phyloP scores from a whole-genome alignment of 139 green algal genomes.

The Chlorella sp. region DNA sequence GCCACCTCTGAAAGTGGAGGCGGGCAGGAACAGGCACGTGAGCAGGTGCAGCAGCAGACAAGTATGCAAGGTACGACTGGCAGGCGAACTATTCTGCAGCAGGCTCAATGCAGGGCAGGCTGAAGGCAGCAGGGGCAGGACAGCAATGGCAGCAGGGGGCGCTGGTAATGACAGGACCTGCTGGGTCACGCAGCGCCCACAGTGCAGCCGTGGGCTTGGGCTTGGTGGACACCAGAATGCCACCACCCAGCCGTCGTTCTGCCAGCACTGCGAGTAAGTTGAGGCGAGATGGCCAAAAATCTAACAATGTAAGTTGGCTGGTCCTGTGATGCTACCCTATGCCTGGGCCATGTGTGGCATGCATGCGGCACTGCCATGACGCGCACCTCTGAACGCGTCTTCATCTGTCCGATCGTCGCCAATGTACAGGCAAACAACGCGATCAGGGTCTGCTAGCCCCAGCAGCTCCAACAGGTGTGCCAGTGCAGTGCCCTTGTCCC shows the following conservation, averaged over 20 bases:
- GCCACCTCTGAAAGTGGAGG: constrained; percentile 71
- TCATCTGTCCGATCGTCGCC: constrained; percentile 98
- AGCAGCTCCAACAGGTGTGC: constrained; percentile 88
- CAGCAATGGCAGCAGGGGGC: not conserved
- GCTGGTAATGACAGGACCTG: constrained; percentile 50
- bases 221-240: constrained; percentile 88
- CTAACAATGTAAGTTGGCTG: too few species aligned
- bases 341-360: too few species aligned
- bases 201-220: constrained; percentile 79
- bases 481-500: constrained; percentile 97
- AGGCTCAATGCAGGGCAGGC: not conserved
- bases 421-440: constrained; percentile 93
- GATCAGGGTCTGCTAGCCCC: constrained; percentile 63
- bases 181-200: constrained; percentile 80
- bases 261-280: constrained; percentile 39
- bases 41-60: too few species aligned
- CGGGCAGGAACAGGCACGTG: not conserved
- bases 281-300: too few species aligned
- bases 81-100: too few species aligned
- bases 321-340: too few species aligned
- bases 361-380: too few species aligned
- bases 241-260: constrained; percentile 51
- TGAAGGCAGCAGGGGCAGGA: not conserved
- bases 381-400: constrained; percentile 87
- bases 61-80: not conserved